Evolutionary conservation across 2,329 filamentous ascomycete genomes (phyloP).

Genomic region (Verticillium dahliae): DNA sequence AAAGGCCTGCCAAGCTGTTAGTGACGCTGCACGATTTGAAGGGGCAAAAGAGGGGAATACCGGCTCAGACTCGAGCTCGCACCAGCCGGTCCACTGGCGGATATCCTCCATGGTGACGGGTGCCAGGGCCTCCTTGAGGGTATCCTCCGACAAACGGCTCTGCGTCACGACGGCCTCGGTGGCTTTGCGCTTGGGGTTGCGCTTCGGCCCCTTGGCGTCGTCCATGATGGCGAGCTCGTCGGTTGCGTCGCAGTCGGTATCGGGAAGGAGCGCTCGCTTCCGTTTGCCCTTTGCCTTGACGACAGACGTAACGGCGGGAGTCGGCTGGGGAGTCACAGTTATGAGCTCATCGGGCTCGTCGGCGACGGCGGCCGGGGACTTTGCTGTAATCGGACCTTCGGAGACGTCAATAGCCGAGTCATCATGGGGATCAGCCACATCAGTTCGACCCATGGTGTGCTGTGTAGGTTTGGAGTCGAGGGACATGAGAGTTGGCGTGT

Average conservation of each 20-base stretch:
- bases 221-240: not conserved
- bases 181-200: constrained; percentile 39
- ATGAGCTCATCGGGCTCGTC: not conserved
- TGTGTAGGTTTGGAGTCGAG: not conserved
- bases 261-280: not conserved
- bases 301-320: not conserved
- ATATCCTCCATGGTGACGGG: constrained; percentile 46
- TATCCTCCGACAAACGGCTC: constrained; percentile 25
- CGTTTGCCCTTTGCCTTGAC: not conserved
- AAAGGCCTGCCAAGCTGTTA: constrained; percentile 49
- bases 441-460: not conserved
- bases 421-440: not conserved
- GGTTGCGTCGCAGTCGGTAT: not conserved
- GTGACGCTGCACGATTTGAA: not conserved
- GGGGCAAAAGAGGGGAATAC: constrained; percentile 38
- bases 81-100: constrained; percentile 63
- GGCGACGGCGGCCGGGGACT: not conserved
- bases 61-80: constrained; percentile 85
- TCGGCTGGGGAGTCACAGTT: not conserved
- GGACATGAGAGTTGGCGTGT: not conserved
- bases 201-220: constrained; percentile 14
- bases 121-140: constrained; percentile 38
- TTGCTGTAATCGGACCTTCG: not conserved
- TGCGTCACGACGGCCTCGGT: constrained; percentile 19
- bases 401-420: not conserved